These are phyloP conservation scores for Phaeosphaeria sp. DNA, from an alignment of 2,329 filamentous ascomycete species.

Conservation along the genomic window DNA sequence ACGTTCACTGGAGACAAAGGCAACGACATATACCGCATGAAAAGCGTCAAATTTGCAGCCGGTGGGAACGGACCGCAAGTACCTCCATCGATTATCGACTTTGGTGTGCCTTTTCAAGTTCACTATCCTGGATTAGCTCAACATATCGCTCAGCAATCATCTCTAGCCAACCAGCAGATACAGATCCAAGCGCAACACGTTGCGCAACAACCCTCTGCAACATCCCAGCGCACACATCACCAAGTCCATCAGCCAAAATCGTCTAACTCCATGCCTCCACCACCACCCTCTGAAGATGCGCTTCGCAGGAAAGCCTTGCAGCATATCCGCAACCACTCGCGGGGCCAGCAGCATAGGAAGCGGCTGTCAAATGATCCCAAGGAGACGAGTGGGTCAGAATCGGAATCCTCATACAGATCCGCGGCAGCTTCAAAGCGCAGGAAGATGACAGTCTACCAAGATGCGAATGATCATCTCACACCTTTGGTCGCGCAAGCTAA, in stretches of 20 bases:
- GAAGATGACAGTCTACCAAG: constrained; percentile 8
- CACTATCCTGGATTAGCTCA: constrained; percentile 10
- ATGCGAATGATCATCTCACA: constrained; percentile 10
- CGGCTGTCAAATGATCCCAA: constrained; percentile 13
- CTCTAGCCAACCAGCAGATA: not conserved
- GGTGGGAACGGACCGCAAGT: not conserved
- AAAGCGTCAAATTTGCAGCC: constrained; percentile 11
- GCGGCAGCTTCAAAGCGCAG: not conserved
- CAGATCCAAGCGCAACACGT: not conserved
- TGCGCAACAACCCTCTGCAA: not conserved
- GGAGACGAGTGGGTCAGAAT: constrained; percentile 3
- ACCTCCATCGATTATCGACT: not conserved
- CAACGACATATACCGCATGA: constrained; percentile 23
- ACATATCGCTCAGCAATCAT: constrained; percentile 2
- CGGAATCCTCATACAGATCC: not conserved
- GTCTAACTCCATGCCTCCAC: not conserved
- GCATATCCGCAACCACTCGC: constrained; percentile 18
- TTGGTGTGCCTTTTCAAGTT: constrained; percentile 12
- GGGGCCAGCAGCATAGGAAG: constrained; percentile 10
- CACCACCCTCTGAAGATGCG: constrained; percentile 11
- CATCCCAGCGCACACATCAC: not conserved
- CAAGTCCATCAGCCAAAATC: not conserved
- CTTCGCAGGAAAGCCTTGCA: constrained; percentile 24
- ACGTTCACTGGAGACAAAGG: constrained; percentile 20
- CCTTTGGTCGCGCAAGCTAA: constrained; percentile 21